Percentiles rank a stretch among this genome's conserved stretches.
Conservation (phyloP, 805 yeast species). For the Candida insectorum region DNA sequence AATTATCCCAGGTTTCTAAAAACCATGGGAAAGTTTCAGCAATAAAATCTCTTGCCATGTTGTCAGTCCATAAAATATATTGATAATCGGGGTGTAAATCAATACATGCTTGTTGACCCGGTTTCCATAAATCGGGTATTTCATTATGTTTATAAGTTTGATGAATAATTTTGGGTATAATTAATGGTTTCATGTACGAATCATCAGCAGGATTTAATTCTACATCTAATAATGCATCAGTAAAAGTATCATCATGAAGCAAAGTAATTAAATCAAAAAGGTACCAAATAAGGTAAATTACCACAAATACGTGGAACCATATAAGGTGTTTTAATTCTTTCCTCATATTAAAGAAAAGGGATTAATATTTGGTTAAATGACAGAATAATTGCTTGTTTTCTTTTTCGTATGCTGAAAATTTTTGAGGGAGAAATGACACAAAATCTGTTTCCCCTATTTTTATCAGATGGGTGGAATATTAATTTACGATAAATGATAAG, state of each 20-base stretch:
- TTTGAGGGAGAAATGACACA: too few relatives aligned
- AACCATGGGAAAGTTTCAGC: slow-evolving; percentile 85
- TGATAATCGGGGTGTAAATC: slow-evolving; percentile 85
- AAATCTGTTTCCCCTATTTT: too few relatives aligned
- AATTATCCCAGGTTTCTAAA: slow-evolving; percentile 69
- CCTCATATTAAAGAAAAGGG: too few relatives aligned
- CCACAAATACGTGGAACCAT: slow-evolving; percentile 54
- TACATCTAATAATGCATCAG: slow-evolving; percentile 57
- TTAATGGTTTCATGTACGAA: slow-evolving; percentile 42
- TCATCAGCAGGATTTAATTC: slow-evolving; percentile 58
- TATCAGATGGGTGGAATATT: too few relatives aligned
- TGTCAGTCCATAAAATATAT: slow-evolving; percentile 89
- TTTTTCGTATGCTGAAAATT: too few relatives aligned
- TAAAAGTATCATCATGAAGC: slow-evolving; percentile 66
- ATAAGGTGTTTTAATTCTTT: slow-evolving; percentile 62
- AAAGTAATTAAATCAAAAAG: slow-evolving; percentile 71
- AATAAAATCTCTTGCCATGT: slow-evolving; percentile 73
- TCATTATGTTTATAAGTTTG: slow-evolving; percentile 83
- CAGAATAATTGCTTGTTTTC: too few relatives aligned
- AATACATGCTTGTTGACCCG: slow-evolving; percentile 72
- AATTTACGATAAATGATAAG: too few relatives aligned
- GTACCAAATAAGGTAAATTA: slow-evolving; percentile 54
- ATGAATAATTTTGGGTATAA: slow-evolving; percentile 88
- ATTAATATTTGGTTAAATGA: too few relatives aligned
- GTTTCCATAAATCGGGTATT: slow-evolving; percentile 79